These are phyloP conservation scores for Melaleuca alternifolia DNA, from an alignment of 345 rosid genomes.

Conservation along the genomic window DNA sequence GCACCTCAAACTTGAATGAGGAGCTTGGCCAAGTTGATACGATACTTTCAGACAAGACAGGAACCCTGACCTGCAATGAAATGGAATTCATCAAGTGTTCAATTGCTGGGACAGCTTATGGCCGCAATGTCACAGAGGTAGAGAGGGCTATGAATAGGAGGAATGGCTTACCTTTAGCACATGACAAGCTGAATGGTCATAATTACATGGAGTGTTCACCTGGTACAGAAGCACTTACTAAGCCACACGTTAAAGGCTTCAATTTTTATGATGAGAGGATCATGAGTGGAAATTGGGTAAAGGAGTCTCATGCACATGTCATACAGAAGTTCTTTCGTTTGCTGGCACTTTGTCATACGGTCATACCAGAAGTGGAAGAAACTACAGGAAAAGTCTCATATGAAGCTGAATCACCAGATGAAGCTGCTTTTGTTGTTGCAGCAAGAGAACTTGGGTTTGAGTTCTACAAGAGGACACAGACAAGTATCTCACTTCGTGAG, in stretches of 20 bases:
- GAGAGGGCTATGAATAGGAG: constrained; percentile 57
- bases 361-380: constrained; percentile 75
- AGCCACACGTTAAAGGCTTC: constrained; percentile 50
- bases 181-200: constrained; percentile 19
- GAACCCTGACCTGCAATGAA: constrained; percentile 86
- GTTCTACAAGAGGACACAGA: constrained; percentile 61
- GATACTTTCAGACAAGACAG: constrained; percentile 88
- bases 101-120: constrained; percentile 82
- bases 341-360: constrained; percentile 82
- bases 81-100: constrained; percentile 97
- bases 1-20: constrained; percentile 86
- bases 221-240: background rate
- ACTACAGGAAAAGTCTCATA: constrained; percentile 41
- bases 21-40: constrained; percentile 91
- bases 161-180: constrained; percentile 27
- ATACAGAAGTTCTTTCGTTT: constrained; percentile 56
- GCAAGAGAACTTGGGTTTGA: constrained; percentile 89
- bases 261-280: constrained; percentile 82
- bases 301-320: constrained; percentile 37
- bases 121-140: constrained; percentile 68
- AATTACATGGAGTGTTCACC: constrained; percentile 9
- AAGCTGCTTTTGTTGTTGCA: constrained; percentile 90
- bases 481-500: constrained; percentile 39
- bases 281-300: constrained; percentile 69
- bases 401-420: constrained; percentile 95